These are phyloP conservation scores for Aspergillus japonicus DNA, from an alignment of 2,329 filamentous ascomycete species.

Conservation along the genomic window DNA sequence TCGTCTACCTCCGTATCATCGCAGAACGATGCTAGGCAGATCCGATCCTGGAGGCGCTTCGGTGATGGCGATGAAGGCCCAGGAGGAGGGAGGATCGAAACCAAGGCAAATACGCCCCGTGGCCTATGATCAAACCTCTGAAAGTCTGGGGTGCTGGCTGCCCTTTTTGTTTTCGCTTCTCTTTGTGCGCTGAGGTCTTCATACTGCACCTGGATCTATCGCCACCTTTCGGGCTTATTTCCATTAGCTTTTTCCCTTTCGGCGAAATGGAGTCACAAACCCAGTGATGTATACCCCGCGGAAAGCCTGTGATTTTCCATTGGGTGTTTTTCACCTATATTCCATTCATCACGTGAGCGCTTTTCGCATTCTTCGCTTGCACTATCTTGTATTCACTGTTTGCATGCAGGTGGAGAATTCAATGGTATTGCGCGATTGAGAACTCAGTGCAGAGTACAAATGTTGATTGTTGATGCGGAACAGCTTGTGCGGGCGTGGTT, in stretches of 20 bases:
- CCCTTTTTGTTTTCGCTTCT: not conserved
- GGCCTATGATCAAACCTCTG: constrained; percentile 14
- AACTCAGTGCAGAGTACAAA: not conserved
- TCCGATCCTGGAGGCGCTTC: constrained; percentile 14
- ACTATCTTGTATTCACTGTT: not conserved
- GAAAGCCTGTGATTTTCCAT: not conserved
- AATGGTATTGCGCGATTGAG: not conserved
- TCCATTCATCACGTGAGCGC: not conserved
- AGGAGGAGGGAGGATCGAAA: constrained; percentile 22
- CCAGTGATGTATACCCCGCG: not conserved
- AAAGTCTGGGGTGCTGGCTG: not conserved
- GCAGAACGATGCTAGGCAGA: constrained; percentile 13
- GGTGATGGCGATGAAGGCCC: constrained; percentile 18
- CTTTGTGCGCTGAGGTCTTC: not conserved
- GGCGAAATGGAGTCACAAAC: not conserved
- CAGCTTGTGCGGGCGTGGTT: no score
- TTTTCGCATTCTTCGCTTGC: not conserved
- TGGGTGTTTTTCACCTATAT: not conserved
- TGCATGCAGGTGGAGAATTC: not conserved
- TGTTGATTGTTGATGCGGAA: no score
- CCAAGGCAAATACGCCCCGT: constrained; percentile 19
- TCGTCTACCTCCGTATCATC: constrained; percentile 28
- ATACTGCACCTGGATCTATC: not conserved
- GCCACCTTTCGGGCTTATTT: not conserved
- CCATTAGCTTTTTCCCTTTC: not conserved